Evolutionary conservation across 2,329 filamentous ascomycete species (phyloP), one percentile per base, ranked within the genome.

Genomic region (Xylaria sp.): DNA sequence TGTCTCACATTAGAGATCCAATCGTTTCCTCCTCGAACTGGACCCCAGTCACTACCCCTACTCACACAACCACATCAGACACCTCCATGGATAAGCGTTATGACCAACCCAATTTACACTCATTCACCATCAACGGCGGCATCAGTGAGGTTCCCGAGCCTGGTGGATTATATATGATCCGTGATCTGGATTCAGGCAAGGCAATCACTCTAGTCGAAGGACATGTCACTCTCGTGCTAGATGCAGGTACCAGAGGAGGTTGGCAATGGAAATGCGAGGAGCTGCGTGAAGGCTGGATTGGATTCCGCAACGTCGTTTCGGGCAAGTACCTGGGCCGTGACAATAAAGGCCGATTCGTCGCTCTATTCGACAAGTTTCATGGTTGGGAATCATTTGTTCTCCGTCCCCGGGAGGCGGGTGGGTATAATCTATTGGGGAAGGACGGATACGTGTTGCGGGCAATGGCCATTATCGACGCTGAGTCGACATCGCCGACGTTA

Each of bases 261-360:
- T 72, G 69, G 68, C 66, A 67, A 1, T 72, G 68, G 69, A 27
- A 22, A 15, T 71, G 66, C 53, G 54, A 49, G 25, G 68, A 70
- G 22, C 38, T 20, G 6, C 3, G 3, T 0, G 42, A 62, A 5
- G 64, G 68, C 2, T 72, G 58, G 63, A 29, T 70, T 15, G 63
- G 62, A 1, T 70, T 71, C 42, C 60, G 60, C 11, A 55, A 72
- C 5, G 44, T 25, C 5, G 59, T 68, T 10, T 70, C 66, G 10
- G 61, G 63, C 5, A 54, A 17, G 9, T 68, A 68, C 9, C 42
- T 71, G 1, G 69, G 69, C 0, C 61, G 47, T 4, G 49, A 70
- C 25, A 54, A 60, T 6, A 42, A 22, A 1, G 66, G 63, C 2
- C 61, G 58, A 0, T 66, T 58, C 11, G 22, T 27, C 10, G 63